Evolutionary conservation across 2,329 filamentous ascomycete species (phyloP), one percentile per base, ranked within the genome.

Genomic region (Aspergillus aculeatus): DNA sequence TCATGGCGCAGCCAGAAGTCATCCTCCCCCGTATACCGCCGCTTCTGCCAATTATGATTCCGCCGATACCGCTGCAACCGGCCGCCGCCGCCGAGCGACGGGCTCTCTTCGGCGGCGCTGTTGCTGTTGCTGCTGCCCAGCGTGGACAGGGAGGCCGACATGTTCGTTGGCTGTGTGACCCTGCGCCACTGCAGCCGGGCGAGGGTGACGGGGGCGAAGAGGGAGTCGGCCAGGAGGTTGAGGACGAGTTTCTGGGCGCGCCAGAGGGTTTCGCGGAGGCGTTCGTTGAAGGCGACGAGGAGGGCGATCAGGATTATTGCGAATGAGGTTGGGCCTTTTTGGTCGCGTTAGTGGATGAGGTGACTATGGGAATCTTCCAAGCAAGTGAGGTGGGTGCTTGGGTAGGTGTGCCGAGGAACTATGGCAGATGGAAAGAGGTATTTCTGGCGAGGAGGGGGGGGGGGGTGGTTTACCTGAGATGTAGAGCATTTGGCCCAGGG

Each of bases 221-320:
- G 11, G 4, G 69, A 66, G 3, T 74, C 71, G 32, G 58, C 63
- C 9, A 62, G 16, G 4, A 73, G 52, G 0, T 70, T 69, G 0
- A 47, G 14, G 12, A 62, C 10, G 16, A 74, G 68, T 21, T 69
- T 69, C n/a, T 67, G 62, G 1, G 61, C 50, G 47, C 67, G 71
- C 7, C 63, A 61, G 9, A 69, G 64, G 21, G 52, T 58, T 47
- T 71, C 68, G 31, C 70, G 71, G 2, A 73, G 65, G 1, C 59
- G 66, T 38, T 71, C 66, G 54, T 68, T 87, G 72, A 86, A 88
- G 0, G 85, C 85, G 1, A 82, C 75, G 0, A 86, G 66, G 2
- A 88, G 78, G 0, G 84, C 82, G 0, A 77, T 64, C 1, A 75
- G 65, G 47, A 87, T 83, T 9, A 87, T n/a, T 71, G 74, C 44